phyloP scores from a whole-genome alignment of 352 stramenopile genomes.

The Phytophthora niederhauseri region DNA sequence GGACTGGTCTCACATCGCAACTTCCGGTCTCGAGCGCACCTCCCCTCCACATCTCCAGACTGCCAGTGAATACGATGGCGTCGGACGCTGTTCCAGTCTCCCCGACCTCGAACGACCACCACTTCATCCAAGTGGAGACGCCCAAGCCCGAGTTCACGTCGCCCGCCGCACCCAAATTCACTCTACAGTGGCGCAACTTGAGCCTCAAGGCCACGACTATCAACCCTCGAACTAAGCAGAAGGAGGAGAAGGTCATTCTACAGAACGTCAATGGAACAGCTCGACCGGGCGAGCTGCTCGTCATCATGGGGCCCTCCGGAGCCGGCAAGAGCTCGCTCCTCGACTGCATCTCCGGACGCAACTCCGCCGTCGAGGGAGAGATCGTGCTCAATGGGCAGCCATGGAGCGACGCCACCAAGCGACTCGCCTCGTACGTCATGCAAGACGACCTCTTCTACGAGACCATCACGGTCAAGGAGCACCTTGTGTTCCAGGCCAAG shows the following conservation, averaged over 20 bases:
- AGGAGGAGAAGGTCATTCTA: slow-evolving; percentile 60
- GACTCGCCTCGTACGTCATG: slow-evolving; percentile 80
- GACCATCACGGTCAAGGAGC: slow-evolving; percentile 85
- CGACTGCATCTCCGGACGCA: slow-evolving; percentile 64
- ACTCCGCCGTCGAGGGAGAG: slow-evolving; percentile 63
- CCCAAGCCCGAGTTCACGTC: slow-evolving; percentile 8
- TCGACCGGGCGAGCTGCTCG: slow-evolving; percentile 58
- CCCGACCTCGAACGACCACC: slow-evolving; percentile 2
- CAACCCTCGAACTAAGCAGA: slow-evolving; percentile 45
- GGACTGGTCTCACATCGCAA: background rate
- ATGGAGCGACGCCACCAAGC: slow-evolving; percentile 45
- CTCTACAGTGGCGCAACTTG: slow-evolving; percentile 48
- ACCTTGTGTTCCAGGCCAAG: slow-evolving; percentile 81
- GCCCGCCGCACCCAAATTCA: slow-evolving; percentile 21
- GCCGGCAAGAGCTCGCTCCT: slow-evolving; percentile 78
- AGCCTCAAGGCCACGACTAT: slow-evolving; percentile 33
- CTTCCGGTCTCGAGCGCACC: background rate
- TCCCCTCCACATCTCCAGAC: background rate
- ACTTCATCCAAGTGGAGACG: slow-evolving; percentile 20
- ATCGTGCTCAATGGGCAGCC: slow-evolving; percentile 61
- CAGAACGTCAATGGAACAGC: slow-evolving; percentile 47
- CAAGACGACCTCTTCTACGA: slow-evolving; percentile 93
- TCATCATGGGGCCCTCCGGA: slow-evolving; percentile 71
- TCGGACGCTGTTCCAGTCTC: background rate
- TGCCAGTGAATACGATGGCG: background rate